Base-by-base conservation (phyloP, 2,329 filamentous ascomycete genomes). In the Didymella arachidicola region DNA sequence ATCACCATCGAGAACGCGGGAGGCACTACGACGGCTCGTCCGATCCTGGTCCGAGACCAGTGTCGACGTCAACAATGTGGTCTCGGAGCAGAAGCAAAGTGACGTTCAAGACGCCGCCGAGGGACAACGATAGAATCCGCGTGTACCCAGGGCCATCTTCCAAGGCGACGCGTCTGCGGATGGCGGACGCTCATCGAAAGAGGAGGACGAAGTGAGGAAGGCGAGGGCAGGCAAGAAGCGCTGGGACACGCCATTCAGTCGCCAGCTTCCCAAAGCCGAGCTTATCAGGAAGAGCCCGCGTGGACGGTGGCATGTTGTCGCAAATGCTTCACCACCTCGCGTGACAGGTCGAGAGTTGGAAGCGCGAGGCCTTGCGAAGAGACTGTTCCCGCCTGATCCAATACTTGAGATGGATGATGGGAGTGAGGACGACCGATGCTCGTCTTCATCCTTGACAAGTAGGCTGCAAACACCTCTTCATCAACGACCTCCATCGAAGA, bases 171-270 rank as follows among this genome's bases (percentile, higher is more conserved):
- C 59, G 26, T 59, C 57, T 60, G 51, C 64, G 51, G 53, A 62
- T 46, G 50, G 60, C 42, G 29, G 53, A 56, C 34, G 43, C 57
- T 45, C 34, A 36, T 39, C 52, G 26, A 45, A 32, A 14, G 25
- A 51, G 27, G 46, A 39, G 36, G 18, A 29, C 16, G 34, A 32
- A 22, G 5, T 59, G 30, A 51, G 27, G 47, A 16, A 7, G 57
- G 57, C 29, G 25, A 47, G 12, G 1, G 25, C 26, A 19, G 56
- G 46, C 39, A 62, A 62, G 50, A 72, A 69, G 36, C 72, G 71
- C 8, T 73, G 68, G 69, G 65, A 71, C 29, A 64, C 67, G 26
- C 71, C 68, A 3, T 72, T 73, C 54, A 65, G 61, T 1, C 63
- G 19, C 30, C 43, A 45, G n/a, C 50, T 50, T 36, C 27, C 27